A percentile compares a stretch with the other conserved stretches of the same genome.
Conservation (phyloP, 176 grass and related monocot species). For the Poa annua region DNA sequence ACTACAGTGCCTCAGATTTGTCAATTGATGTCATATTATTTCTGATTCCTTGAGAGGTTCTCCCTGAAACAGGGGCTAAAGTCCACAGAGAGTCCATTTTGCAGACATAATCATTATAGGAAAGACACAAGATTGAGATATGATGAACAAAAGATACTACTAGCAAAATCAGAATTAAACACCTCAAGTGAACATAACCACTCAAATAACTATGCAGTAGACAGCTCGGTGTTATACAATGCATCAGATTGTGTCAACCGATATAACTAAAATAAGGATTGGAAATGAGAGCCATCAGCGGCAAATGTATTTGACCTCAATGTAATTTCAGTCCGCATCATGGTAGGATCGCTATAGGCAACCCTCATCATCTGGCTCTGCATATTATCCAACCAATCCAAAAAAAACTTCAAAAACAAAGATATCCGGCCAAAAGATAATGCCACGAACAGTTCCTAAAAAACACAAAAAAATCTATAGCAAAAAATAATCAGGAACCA, state of each 20-base stretch:
- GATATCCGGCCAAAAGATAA: no score
- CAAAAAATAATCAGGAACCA: accelerated
- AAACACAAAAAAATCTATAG: neutral
- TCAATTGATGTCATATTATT: slow-evolving; percentile 11
- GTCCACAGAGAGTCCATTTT: slow-evolving; percentile 46
- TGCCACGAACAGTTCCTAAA: neutral
- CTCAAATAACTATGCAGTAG: neutral
- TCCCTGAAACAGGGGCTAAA: slow-evolving; percentile 12
- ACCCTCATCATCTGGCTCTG: slow-evolving; percentile 49
- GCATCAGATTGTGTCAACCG: no score
- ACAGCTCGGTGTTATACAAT: no score
- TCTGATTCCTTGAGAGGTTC: slow-evolving; percentile 7
- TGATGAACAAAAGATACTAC: neutral
- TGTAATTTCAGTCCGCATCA: slow-evolving; percentile 59
- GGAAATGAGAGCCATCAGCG: slow-evolving; percentile 43
- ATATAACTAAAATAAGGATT: neutral
- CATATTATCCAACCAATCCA: neutral
- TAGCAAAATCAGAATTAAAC: neutral
- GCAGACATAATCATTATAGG: slow-evolving; percentile 50
- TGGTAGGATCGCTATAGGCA: slow-evolving; percentile 36
- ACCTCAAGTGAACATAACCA: neutral
- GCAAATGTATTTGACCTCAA: slow-evolving; percentile 54
- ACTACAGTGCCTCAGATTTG: neutral
- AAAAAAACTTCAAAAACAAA: neutral
- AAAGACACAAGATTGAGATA: neutral